phyloP scores from a whole-genome alignment of 805 yeast species.

The Zygotorulaspora danielsina region DNA sequence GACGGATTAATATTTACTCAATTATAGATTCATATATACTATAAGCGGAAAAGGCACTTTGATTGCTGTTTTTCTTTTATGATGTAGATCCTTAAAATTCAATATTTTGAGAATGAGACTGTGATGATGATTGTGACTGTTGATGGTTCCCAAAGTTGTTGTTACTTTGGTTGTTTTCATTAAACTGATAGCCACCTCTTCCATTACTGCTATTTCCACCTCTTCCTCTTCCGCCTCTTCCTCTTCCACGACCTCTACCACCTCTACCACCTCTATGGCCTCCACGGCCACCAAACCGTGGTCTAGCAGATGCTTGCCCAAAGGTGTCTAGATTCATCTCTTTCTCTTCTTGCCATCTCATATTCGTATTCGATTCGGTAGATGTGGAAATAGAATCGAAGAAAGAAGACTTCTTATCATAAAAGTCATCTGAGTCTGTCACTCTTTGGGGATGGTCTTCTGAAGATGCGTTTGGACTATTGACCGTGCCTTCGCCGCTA shows the following conservation, averaged over 20 bases:
- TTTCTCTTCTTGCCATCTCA: slow-evolving; percentile 72
- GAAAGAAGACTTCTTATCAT: slow-evolving; percentile 80
- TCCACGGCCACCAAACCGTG: slow-evolving; percentile 44
- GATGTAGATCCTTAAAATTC: slow-evolving; percentile 15
- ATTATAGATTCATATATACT: not conserved
- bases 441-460: not conserved
- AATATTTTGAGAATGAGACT: slow-evolving; percentile 13
- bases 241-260: slow-evolving; percentile 40
- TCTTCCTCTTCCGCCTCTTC: slow-evolving; percentile 38
- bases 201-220: slow-evolving; percentile 30
- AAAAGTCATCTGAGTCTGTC: slow-evolving; percentile 38
- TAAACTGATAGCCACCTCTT: slow-evolving; percentile 19
- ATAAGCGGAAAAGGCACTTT: not conserved
- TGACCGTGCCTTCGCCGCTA: slow-evolving; percentile 23
- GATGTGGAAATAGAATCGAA: slow-evolving; percentile 82
- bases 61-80: not conserved
- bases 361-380: slow-evolving; percentile 42
- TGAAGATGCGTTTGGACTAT: not conserved
- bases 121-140: too few relatives aligned
- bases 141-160: slow-evolving; percentile 14
- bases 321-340: slow-evolving; percentile 74
- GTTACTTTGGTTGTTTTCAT: slow-evolving; percentile 19
- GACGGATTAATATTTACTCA: not conserved
- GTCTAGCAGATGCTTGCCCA: slow-evolving; percentile 60
- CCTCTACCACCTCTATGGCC: slow-evolving; percentile 49